Percentiles rank a stretch among this genome's conserved stretches.
Conservation (phyloP, 495 filamentous ascomycete genomes). For the Penicillium coffeae region DNA sequence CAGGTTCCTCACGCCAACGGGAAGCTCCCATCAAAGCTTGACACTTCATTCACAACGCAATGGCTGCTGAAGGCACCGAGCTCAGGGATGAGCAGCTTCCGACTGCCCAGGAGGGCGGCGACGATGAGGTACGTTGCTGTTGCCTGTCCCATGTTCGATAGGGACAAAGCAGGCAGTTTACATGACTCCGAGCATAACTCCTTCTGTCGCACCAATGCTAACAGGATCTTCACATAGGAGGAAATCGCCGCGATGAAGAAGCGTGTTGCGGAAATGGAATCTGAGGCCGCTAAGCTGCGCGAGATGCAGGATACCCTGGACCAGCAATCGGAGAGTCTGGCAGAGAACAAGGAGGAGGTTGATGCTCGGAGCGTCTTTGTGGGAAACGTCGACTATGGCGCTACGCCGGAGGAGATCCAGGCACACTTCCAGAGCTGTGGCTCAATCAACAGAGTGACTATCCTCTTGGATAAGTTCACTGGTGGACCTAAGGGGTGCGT, state of each 20-base stretch:
- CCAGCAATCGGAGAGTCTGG: conserved; percentile 73
- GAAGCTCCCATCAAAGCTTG: neutral
- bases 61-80: conserved; percentile 36
- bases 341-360: conserved; percentile 93
- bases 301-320: conserved; percentile 95
- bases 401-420: conserved; percentile 97
- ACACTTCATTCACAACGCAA: conserved; percentile 6
- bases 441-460: conserved; percentile 97
- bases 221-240: conserved; percentile 51
- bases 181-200: too few relatives aligned
- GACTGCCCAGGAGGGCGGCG: conserved; percentile 31
- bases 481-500: conserved; percentile 96
- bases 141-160: conserved; percentile 1
- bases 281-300: conserved; percentile 88
- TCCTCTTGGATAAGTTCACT: conserved; percentile 95
- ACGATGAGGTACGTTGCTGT: conserved; percentile 40
- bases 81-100: conserved; percentile 39
- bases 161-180: neutral
- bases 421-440: conserved; percentile 98
- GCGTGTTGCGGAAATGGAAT: conserved; percentile 98
- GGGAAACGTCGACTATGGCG: conserved; percentile 97
- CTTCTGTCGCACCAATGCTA: neutral
- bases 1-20: too few relatives aligned
- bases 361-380: conserved; percentile 97
- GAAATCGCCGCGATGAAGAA: conserved; percentile 98